These are phyloP conservation scores for Crithidia fasciculata DNA, from an alignment of 208 protist genomes.

Conservation along the genomic window DNA sequence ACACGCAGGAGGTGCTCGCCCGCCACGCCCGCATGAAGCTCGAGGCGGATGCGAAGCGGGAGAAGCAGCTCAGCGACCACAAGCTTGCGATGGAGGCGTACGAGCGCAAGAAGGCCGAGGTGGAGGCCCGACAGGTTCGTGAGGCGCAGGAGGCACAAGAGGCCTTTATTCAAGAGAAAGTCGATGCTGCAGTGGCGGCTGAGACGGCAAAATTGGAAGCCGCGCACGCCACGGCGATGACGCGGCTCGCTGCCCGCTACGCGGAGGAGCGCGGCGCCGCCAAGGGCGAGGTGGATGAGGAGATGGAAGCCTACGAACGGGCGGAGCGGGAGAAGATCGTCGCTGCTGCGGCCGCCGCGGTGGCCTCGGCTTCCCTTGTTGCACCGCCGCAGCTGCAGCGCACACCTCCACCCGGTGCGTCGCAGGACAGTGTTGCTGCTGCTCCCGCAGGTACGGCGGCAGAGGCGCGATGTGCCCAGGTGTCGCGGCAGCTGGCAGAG, in stretches of 20 bases:
- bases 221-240: slow-evolving; percentile 33
- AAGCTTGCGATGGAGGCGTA: slow-evolving; percentile 41
- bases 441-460: background rate
- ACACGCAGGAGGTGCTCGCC: slow-evolving; percentile 46
- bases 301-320: slow-evolving; percentile 56
- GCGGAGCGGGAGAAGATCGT: slow-evolving; percentile 41
- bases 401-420: background rate
- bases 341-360: slow-evolving; percentile 1
- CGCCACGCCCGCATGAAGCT: slow-evolving; percentile 44
- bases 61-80: slow-evolving; percentile 47
- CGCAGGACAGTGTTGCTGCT: too few relatives aligned
- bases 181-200: slow-evolving; percentile 39
- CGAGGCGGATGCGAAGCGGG: slow-evolving; percentile 60
- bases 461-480: slow-evolving; percentile 14
- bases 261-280: slow-evolving; percentile 51
- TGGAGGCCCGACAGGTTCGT: slow-evolving; percentile 25
- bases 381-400: background rate
- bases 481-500: slow-evolving; percentile 23
- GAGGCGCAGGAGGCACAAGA: slow-evolving; percentile 48
- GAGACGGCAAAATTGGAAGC: slow-evolving; percentile 39
- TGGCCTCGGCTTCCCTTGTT: background rate
- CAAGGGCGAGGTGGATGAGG: slow-evolving; percentile 64
- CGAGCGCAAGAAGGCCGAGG: slow-evolving; percentile 47
- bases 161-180: slow-evolving; percentile 43
- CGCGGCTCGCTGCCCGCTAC: slow-evolving; percentile 39